Percentiles rank a stretch among this genome's conserved stretches.
These are phyloP conservation scores for Candida tibetensis DNA, from an alignment of 805 yeast genomes.

Conservation along the genomic window DNA sequence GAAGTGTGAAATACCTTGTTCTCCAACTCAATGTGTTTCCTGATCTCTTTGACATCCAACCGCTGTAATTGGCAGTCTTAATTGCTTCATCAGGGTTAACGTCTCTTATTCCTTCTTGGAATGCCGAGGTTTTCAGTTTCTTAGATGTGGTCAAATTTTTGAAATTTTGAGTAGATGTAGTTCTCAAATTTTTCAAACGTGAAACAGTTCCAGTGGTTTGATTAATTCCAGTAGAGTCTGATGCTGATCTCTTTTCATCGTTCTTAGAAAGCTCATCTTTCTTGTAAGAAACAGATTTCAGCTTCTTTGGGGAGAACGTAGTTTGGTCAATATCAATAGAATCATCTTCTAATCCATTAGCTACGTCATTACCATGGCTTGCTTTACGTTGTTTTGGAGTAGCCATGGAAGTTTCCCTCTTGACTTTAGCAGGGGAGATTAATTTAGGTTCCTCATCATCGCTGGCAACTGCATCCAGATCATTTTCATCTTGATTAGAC, in stretches of 20 bases:
- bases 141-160: constrained; percentile 42
- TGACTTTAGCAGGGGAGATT: constrained; percentile 26
- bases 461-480: background rate
- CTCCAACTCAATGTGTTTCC: constrained; percentile 90
- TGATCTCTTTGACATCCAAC: constrained; percentile 91
- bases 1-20: constrained; percentile 77
- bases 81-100: constrained; percentile 77
- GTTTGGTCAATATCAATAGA: constrained; percentile 32
- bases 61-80: constrained; percentile 71
- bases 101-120: constrained; percentile 80
- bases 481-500: constrained; percentile 1
- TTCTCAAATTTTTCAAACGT: constrained; percentile 50
- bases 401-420: constrained; percentile 14
- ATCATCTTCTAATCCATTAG: constrained; percentile 6
- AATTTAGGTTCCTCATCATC: constrained; percentile 12
- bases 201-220: constrained; percentile 22
- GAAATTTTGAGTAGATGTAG: constrained; percentile 52
- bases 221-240: constrained; percentile 33
- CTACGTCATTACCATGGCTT: background rate
- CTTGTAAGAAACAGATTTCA: constrained; percentile 20
- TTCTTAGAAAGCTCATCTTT: constrained; percentile 37
- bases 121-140: constrained; percentile 73
- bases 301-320: constrained; percentile 36
- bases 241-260: constrained; percentile 27
- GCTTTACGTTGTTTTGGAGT: constrained; percentile 11